phyloP scores from a whole-genome alignment of 139 green algal species.

The Closterium sp. region DNA sequence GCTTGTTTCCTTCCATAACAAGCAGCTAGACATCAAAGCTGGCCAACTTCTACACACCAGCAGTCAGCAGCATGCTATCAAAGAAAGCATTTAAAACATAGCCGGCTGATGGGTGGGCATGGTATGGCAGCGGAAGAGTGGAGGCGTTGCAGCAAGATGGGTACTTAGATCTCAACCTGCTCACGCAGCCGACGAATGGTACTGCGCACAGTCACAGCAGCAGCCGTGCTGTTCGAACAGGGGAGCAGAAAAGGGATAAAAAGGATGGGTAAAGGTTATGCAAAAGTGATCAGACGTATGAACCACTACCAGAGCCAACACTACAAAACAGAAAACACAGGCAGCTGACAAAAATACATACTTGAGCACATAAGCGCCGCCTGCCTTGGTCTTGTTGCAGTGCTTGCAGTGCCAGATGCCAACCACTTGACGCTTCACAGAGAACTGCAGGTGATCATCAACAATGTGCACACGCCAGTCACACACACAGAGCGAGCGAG shows the following conservation, averaged over 20 bases:
- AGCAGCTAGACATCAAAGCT: too few species aligned
- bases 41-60: too few species aligned
- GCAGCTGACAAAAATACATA: neutral
- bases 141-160: too few species aligned
- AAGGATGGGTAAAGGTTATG: neutral
- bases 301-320: neutral
- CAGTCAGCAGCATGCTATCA: too few species aligned
- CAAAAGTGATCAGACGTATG: neutral
- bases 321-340: too few species aligned
- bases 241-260: slow-evolving; percentile 61
- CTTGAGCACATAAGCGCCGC: slow-evolving; percentile 66
- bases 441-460: slow-evolving; percentile 64
- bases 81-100: too few species aligned
- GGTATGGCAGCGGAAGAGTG: too few species aligned
- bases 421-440: slow-evolving; percentile 76
- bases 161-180: slow-evolving; percentile 72
- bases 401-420: slow-evolving; percentile 97
- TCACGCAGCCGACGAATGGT: slow-evolving; percentile 98
- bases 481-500: too few species aligned
- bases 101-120: too few species aligned
- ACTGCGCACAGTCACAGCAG: slow-evolving; percentile 90
- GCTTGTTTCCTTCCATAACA: too few species aligned
- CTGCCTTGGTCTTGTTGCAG: slow-evolving; percentile 89
- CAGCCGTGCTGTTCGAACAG: slow-evolving; percentile 89
- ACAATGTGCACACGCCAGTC: neutral